Evolutionary conservation across 2,329 filamentous ascomycete genomes (phyloP).

Genomic region (Sclerotinia trifoliorum): DNA sequence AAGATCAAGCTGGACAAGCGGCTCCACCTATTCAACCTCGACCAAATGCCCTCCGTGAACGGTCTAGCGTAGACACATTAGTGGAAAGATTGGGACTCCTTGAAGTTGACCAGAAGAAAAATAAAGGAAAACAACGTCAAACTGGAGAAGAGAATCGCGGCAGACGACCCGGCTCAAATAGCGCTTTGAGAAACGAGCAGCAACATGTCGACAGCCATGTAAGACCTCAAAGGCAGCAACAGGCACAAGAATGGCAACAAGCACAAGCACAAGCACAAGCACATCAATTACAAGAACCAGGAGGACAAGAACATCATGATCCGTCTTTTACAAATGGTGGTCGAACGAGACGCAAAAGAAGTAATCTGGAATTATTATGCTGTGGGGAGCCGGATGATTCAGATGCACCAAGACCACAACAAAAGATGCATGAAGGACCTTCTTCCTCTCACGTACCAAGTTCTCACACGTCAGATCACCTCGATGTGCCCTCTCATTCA

Average conservation of each 20-base stretch:
- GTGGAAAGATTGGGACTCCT: conserved; percentile 75
- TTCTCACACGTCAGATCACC: conserved; percentile 4
- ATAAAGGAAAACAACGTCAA: conserved; percentile 32
- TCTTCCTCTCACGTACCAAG: conserved; percentile 26
- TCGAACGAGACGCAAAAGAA: conserved; percentile 27
- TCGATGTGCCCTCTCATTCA: conserved; percentile 18
- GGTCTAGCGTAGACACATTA: conserved; percentile 83
- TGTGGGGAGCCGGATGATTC: conserved; percentile 36
- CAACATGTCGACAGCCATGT: conserved; percentile 22
- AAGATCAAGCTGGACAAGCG: conserved; percentile 63
- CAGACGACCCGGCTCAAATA: conserved; percentile 25
- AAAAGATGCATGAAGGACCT: conserved; percentile 21
- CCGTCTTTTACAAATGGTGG: neutral
- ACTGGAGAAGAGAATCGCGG: conserved; percentile 17
- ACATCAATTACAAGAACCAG: neutral
- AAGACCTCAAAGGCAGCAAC: conserved; percentile 17
- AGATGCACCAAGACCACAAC: conserved; percentile 33
- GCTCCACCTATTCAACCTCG: conserved; percentile 36
- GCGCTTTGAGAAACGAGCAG: conserved; percentile 33
- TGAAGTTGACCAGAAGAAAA: conserved; percentile 48
- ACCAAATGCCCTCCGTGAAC: conserved; percentile 43
- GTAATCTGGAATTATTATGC: conserved; percentile 34
- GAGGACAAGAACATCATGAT: neutral
- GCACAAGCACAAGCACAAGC: conserved; percentile 7
- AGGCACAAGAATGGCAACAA: conserved; percentile 13